Base-by-base conservation (phyloP, 805 yeast genomes). In the Lipomyces spencermartinsiae region DNA sequence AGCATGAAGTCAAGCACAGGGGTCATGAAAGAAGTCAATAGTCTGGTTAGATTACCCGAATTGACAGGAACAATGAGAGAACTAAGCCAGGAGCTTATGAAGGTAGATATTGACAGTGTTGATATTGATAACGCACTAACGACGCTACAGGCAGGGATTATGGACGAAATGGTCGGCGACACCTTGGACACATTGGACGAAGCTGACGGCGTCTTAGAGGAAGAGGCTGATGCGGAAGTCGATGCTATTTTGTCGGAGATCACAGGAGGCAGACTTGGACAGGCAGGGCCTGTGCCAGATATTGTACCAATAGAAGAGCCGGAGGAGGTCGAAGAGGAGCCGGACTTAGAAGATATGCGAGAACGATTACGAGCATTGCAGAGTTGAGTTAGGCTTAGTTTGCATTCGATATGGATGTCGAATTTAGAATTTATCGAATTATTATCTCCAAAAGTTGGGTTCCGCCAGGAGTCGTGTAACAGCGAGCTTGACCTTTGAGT, bases 111-210 rank as follows among this genome's bases (percentile, higher is more conserved):
- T 22, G 55, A 25, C 35, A 29, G 16, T 19, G n/a, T n/a, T 43
- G 49, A 16, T 16, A 8, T 43, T 43, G 49, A 19, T 8, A n/a
- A n/a, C 19, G 29, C 29, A n/a, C 61, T 39, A n/a, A 62, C 46
- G 16, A 12, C 22, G 10, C n/a, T 19, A 35, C 37, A 78, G 74
- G 78, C 83, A 4, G 84, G 84, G 1, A 85, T 95, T 58, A 92
- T 95, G 63, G 92, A 91, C 73, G 99, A 95, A 76, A 95, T 95
- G 98, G 89, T 93, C 76, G 92, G 91, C 66, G 99, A 95, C 76
- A 87, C 91, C 70, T 82, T 94, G 68, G 98, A 93, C 68, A 79
- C 83, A 61, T 79, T 86, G 66, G 88, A 85, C 25, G 92, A 88
- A 37, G 89, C 85, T 59, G 89, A 85, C 67, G 83, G 86, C 55